Evolutionary conservation across 345 rosid genomes (phyloP).

Genomic region (Pelargonium nanum): DNA sequence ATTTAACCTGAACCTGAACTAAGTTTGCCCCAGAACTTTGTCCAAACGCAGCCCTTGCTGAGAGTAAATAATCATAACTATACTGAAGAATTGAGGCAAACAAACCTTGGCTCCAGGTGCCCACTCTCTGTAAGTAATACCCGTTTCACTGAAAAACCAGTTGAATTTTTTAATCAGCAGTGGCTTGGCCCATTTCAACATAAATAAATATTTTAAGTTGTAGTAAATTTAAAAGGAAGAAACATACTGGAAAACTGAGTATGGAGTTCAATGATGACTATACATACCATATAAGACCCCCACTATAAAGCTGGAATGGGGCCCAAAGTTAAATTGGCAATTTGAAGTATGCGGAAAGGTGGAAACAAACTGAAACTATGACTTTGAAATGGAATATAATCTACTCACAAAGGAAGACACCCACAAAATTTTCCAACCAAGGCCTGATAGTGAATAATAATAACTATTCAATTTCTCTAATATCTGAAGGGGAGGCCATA

Average conservation of each 20-base stretch:
- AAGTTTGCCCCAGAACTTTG: neutral
- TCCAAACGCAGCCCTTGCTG: neutral
- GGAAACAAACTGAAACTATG: no score
- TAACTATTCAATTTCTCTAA: neutral
- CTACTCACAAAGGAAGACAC: no score
- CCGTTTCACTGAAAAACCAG: conserved; percentile 58
- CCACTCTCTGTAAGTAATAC: conserved; percentile 93
- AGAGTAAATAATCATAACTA: conserved; percentile 4
- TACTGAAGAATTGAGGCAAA: conserved; percentile 12
- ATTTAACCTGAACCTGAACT: neutral
- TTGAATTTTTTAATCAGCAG: conserved; percentile 25
- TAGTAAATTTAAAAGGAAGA: no score
- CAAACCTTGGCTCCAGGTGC: conserved; percentile 98
- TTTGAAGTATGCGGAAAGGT: no score
- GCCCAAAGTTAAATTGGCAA: no score
- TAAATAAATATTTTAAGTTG: neutral
- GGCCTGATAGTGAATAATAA: no score
- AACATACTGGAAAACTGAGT: no score
- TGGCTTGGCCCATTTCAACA: conserved; percentile 8
- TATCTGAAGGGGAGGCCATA: neutral
- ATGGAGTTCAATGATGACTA: no score
- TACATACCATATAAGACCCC: no score
- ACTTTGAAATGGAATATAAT: no score
- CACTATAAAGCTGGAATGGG: no score
- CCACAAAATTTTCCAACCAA: no score